Evolutionary conservation across 768 basidiomycete genomes (phyloP).

Genomic region (Mycena leptocephala): DNA sequence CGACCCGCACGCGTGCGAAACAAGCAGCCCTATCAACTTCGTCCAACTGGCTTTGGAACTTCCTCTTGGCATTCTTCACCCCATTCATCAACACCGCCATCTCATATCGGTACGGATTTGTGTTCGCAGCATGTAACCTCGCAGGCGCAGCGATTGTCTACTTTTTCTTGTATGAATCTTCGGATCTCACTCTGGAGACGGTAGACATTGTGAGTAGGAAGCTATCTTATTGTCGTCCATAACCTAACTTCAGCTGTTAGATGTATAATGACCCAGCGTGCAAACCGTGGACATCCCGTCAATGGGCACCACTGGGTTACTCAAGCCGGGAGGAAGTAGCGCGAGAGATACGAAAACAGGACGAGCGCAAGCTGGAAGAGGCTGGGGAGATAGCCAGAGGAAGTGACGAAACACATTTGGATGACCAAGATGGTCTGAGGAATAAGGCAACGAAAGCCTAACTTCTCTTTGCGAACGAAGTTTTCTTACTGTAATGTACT

Average conservation of each 20-base stretch:
- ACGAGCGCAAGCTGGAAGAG: conserved; percentile 28
- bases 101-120: conserved; percentile 75
- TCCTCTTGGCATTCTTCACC: conserved; percentile 85
- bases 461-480: conserved; percentile 25
- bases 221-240: conserved; percentile 19
- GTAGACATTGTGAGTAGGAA: conserved; percentile 66
- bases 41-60: conserved; percentile 80
- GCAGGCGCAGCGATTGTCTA: conserved; percentile 73
- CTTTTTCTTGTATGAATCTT: conserved; percentile 85
- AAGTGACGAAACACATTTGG: conserved; percentile 21
- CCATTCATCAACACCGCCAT: conserved; percentile 77
- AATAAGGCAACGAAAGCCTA: conserved; percentile 23
- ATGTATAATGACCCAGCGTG: conserved; percentile 78
- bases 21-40: conserved; percentile 80
- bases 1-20: conserved; percentile 79
- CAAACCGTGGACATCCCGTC: conserved; percentile 77
- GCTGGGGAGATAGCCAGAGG: conserved; percentile 19
- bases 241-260: conserved; percentile 39
- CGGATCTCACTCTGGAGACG: conserved; percentile 76
- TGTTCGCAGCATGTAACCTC: conserved; percentile 83
- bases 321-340: conserved; percentile 28
- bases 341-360: conserved; percentile 25
- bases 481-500: conserved; percentile 24
- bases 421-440: conserved; percentile 22
- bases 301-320: conserved; percentile 76